A percentile compares a stretch with the other conserved stretches of the same genome.
phyloP scores from a whole-genome alignment of 2,329 filamentous ascomycete genomes.

The Penicillium sp. region DNA sequence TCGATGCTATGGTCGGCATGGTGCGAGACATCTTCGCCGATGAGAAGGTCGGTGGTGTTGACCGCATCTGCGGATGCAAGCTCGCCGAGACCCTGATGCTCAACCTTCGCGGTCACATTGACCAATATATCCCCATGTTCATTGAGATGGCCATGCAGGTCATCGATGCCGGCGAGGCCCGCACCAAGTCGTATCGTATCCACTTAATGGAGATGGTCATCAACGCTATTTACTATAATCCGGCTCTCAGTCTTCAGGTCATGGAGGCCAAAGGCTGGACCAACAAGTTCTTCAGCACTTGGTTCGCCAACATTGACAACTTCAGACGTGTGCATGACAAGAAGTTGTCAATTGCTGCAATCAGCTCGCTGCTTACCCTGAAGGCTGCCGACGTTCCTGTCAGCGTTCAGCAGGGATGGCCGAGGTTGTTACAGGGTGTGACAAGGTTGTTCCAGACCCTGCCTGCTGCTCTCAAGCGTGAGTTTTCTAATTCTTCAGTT shows the following conservation, averaged over 20 bases:
- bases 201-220: conserved; percentile 99
- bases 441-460: conserved; percentile 89
- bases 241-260: conserved; percentile 74
- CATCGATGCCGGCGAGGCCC: conserved; percentile 67
- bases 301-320: conserved; percentile 93
- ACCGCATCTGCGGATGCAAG: conserved; percentile 96
- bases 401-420: conserved; percentile 96
- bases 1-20: conserved; percentile 88
- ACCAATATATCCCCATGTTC: conserved; percentile 84
- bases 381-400: conserved; percentile 75
- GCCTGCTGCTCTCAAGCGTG: conserved; percentile 79
- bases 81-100: conserved; percentile 96
- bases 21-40: conserved; percentile 92
- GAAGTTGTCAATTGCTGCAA: conserved; percentile 94
- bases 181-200: conserved; percentile 89
- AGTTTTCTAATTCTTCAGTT: conserved; percentile 30
- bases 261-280: conserved; percentile 93
- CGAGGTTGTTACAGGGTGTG: conserved; percentile 80
- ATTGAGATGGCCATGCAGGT: conserved; percentile 84
- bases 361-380: conserved; percentile 77
- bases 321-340: conserved; percentile 97
- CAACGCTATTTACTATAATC: conserved; percentile 97
- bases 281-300: conserved; percentile 97
- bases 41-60: conserved; percentile 85
- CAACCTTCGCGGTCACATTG: conserved; percentile 81